phyloP scores from a whole-genome alignment of 2,329 filamentous ascomycete genomes.

The Trichoderma harzianum region DNA sequence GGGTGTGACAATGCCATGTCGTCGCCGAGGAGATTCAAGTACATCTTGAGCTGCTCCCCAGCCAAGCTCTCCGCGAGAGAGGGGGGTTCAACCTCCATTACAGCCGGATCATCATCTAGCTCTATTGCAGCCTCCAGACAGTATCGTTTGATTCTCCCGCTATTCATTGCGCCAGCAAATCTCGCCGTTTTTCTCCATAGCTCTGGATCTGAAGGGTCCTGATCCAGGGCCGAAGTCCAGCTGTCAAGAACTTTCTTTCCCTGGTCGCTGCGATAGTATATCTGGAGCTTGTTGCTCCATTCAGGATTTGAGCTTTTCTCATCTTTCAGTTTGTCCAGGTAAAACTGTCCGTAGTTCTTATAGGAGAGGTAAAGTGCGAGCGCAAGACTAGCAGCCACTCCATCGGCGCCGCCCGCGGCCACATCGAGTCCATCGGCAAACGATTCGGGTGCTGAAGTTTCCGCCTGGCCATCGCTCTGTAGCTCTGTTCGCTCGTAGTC shows the following conservation, averaged over 20 bases:
- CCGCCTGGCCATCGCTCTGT: conserved; percentile 48
- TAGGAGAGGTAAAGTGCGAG: conserved; percentile 91
- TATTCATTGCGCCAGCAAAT: conserved; percentile 56
- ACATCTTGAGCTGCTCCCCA: conserved; percentile 57
- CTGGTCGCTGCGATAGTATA: conserved; percentile 31
- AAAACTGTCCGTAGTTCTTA: conserved; percentile 93
- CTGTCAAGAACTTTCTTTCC: conserved; percentile 51
- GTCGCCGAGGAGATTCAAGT: conserved; percentile 53
- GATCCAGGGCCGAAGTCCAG: conserved; percentile 58
- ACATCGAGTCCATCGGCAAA: conserved; percentile 52
- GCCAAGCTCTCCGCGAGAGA: conserved; percentile 62
- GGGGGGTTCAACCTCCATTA: conserved; percentile 59
- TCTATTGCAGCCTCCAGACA: conserved; percentile 65
- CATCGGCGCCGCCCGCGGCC: conserved; percentile 63
- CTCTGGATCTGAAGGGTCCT: conserved; percentile 65
- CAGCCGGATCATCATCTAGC: conserved; percentile 62
- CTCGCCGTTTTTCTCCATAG: conserved; percentile 60
- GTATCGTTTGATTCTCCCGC: conserved; percentile 55
- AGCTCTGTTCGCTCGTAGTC: conserved; percentile 73
- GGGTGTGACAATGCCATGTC: conserved; percentile 58
- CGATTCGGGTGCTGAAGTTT: conserved; percentile 40
- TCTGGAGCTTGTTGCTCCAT: conserved; percentile 35
- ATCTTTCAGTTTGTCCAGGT: conserved; percentile 61
- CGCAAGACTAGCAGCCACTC: conserved; percentile 73
- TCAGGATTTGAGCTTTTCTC: conserved; percentile 47